A percentile compares a stretch with the other conserved stretches of the same genome.
Conservation (phyloP, 805 yeast species). For the Teunomyces lycoperdinae region DNA sequence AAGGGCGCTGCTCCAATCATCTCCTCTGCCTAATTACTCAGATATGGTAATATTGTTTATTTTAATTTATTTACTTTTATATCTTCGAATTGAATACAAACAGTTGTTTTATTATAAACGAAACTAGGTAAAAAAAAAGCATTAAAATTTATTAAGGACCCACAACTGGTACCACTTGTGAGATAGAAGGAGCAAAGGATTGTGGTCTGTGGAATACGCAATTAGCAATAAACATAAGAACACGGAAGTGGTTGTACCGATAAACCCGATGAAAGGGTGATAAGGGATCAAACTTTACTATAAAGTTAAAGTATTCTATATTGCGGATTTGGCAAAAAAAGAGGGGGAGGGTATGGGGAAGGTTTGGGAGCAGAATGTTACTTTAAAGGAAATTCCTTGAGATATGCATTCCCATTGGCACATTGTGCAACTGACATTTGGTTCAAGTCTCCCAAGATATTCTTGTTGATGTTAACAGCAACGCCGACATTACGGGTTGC, state of each 20-base stretch:
- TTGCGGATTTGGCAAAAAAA: not conserved
- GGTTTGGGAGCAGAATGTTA: not conserved
- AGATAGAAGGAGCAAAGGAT: not conserved
- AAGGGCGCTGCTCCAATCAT: conserved; percentile 12
- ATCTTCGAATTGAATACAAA: not conserved
- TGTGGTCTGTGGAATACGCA: not conserved
- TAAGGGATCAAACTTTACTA: not conserved
- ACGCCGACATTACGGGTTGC: conserved; percentile 61
- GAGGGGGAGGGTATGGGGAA: no score
- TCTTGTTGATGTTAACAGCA: conserved; percentile 53
- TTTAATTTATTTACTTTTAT: not conserved
- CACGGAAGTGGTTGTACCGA: not conserved
- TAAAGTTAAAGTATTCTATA: not conserved
- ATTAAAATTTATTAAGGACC: no score
- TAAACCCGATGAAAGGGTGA: not conserved
- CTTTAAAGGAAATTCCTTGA: conserved; percentile 32
- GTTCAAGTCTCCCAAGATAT: conserved; percentile 48
- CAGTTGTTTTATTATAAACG: not conserved
- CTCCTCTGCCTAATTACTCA: conserved; percentile 11
- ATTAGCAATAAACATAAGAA: not conserved
- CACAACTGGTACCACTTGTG: not conserved
- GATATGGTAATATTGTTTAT: not conserved
- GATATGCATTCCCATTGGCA: conserved; percentile 63
- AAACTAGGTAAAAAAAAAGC: no score
- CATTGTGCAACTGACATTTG: conserved; percentile 81